Evolutionary conservation across 768 basidiomycete genomes (phyloP).

Genomic region (Amanita inopinata): DNA sequence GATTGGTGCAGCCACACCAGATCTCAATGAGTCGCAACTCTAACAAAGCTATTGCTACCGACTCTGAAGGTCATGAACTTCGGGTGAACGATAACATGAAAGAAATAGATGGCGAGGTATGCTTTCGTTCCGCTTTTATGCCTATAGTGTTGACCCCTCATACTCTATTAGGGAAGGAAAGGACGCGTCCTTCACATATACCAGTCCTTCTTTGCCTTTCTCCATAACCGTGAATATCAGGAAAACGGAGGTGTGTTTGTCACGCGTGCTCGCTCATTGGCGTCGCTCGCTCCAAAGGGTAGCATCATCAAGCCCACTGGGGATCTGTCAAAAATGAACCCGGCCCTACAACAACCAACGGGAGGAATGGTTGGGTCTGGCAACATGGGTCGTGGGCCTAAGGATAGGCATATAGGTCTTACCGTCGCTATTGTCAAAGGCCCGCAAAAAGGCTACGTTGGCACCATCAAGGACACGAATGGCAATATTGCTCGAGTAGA

Average conservation of each 20-base stretch:
- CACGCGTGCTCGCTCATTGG: conserved; percentile 72
- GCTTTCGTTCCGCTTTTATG: conserved; percentile 14
- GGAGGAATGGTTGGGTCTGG: conserved; percentile 80
- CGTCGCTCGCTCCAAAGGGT: conserved; percentile 81
- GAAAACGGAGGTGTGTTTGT: conserved; percentile 97
- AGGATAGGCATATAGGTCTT: conserved; percentile 75
- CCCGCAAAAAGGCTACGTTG: conserved; percentile 82
- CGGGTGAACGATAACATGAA: conserved; percentile 86
- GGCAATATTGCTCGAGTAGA: conserved; percentile 84
- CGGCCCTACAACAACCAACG: conserved; percentile 49
- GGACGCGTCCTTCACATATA: conserved; percentile 90
- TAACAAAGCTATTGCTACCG: conserved; percentile 75
- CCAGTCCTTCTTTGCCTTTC: conserved; percentile 88
- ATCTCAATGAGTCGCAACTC: conserved; percentile 88
- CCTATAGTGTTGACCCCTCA: conserved; percentile 8
- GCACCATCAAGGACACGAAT: conserved; percentile 92
- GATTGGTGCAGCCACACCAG: conserved; percentile 86
- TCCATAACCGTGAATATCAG: conserved; percentile 82
- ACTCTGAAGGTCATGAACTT: conserved; percentile 82
- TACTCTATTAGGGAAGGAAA: conserved; percentile 52
- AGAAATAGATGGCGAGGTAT: conserved; percentile 81
- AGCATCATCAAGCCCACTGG: conserved; percentile 51
- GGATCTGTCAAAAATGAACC: conserved; percentile 91
- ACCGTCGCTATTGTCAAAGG: conserved; percentile 79
- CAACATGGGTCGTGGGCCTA: conserved; percentile 66